Evolutionary conservation across 441 rosid genomes (phyloP).

Genomic region (Gossypium lobatum): DNA sequence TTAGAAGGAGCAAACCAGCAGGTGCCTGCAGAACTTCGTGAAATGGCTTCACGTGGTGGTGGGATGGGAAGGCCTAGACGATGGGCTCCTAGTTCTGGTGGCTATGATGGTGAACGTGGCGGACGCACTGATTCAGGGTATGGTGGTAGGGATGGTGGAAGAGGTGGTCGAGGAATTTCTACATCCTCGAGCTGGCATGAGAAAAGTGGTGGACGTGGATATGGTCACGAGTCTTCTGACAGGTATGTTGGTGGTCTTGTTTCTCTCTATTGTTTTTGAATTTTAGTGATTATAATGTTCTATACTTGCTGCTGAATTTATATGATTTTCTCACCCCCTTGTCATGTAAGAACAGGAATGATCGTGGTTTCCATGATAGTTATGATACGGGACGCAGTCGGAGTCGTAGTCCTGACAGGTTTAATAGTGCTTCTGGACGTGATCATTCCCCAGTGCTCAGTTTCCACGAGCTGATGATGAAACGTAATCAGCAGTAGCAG

Average conservation of each 20-base stretch:
- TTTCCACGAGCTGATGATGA: conserved; percentile 77
- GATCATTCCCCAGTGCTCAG: conserved; percentile 24
- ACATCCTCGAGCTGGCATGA: conserved; percentile 26
- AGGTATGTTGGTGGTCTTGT: conserved; percentile 26
- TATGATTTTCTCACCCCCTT: neutral
- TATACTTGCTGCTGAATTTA: neutral
- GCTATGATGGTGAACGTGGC: conserved; percentile 42
- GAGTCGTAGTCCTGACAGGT: conserved; percentile 56
- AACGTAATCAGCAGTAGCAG: conserved; percentile 21
- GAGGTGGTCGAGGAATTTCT: conserved; percentile 39
- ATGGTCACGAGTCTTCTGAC: conserved; percentile 35
- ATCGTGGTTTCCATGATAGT: conserved; percentile 27
- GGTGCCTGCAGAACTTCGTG: conserved; percentile 83
- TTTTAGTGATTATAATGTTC: neutral
- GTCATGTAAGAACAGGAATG: conserved; percentile 33
- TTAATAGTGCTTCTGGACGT: conserved; percentile 29
- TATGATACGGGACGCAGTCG: conserved; percentile 27
- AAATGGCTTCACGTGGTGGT: conserved; percentile 80
- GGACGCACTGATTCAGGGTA: conserved; percentile 40
- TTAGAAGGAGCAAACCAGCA: conserved; percentile 89
- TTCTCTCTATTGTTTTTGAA: neutral
- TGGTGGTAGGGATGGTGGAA: conserved; percentile 52
- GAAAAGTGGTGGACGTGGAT: conserved; percentile 39
- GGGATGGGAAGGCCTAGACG: conserved; percentile 63
- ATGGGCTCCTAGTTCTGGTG: conserved; percentile 60